Evolutionary conservation across 2,329 filamentous ascomycete genomes (phyloP), one percentile per base, ranked within the genome.

Genomic region (Clarireedia paspali): DNA sequence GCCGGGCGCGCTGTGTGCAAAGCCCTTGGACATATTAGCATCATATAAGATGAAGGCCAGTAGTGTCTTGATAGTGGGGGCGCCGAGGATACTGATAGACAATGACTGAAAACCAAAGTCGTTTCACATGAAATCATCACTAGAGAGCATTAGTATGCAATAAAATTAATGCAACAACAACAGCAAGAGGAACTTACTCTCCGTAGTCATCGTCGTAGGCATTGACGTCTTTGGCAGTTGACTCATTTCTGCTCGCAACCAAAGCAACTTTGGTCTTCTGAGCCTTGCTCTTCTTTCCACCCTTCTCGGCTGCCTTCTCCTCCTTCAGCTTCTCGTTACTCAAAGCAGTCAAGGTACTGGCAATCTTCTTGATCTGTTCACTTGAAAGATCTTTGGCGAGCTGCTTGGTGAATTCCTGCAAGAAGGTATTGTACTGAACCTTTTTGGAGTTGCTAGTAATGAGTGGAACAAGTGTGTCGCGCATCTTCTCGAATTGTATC

Each of bases 321-420:
- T 96, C 91, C 78, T 91, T 95, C 87, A 97, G 87, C 81, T 95
- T 96, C 82, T 97, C 94, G 71, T 99, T 99, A 70, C 89, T 82
- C 56, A 96, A 80, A 5, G 91, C 87, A n/a, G 91, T 96, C 67
- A 99, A 74, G 5, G 82, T 81, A 72, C 88, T 95, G 12, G 90
- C 83, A 63, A 96, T 83, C 80, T 97, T 97, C 82, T 97, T 96
- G 74, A 97, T 91, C 75, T 97, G 91, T 56, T 94, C 87, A 70
- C 89, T 95, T 14, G 88, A 85, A 63, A 99, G 74, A 27, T 96
- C 91, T 74, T 91, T 91, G 66, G 85, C 83, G 46, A 97, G 81
- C 68, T 89, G 84, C 78, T 95, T 96, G 62, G 82, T 74, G 68
- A 99, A 94, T 68, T 97, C 94, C 71, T 92, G 88, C 56, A 95